These are phyloP conservation scores for Boletus edulis DNA, from an alignment of 768 basidiomycete genomes.

Conservation along the genomic window DNA sequence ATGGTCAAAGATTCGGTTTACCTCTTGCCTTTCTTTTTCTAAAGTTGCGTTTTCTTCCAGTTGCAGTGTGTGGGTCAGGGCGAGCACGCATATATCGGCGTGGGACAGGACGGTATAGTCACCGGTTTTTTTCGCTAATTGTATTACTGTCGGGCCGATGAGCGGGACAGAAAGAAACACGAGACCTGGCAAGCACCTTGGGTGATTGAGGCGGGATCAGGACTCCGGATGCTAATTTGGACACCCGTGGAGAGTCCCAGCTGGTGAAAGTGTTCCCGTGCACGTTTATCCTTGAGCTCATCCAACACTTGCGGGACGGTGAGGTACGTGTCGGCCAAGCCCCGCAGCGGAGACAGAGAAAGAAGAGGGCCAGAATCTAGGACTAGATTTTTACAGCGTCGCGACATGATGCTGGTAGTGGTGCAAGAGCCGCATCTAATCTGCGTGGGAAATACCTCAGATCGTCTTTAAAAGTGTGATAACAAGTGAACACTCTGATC, in stretches of 20 bases:
- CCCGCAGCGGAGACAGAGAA: slow-evolving; percentile 84
- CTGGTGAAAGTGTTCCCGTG: slow-evolving; percentile 81
- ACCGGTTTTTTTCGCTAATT: slow-evolving; percentile 92
- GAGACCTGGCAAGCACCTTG: slow-evolving; percentile 43
- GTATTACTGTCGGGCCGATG: slow-evolving; percentile 59
- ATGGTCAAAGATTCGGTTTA: slow-evolving; percentile 15
- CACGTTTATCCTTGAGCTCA: slow-evolving; percentile 86
- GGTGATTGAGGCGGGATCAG: slow-evolving; percentile 66
- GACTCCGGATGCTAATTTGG: slow-evolving; percentile 64
- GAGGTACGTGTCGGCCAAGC: slow-evolving; percentile 79
- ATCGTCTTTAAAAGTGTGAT: no score
- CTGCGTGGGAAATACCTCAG: slow-evolving; percentile 4
- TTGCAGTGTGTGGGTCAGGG: slow-evolving; percentile 80
- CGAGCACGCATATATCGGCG: slow-evolving; percentile 88
- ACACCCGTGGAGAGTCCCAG: slow-evolving; percentile 77
- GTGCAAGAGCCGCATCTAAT: slow-evolving; percentile 2
- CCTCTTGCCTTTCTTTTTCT: slow-evolving; percentile 30
- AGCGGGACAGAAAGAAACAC: slow-evolving; percentile 10
- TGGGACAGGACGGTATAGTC: slow-evolving; percentile 91
- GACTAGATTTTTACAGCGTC: slow-evolving; percentile 74
- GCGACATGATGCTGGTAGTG: slow-evolving; percentile 24
- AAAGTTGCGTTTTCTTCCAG: slow-evolving; percentile 40
- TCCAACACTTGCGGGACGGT: slow-evolving; percentile 89
- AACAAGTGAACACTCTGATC: not conserved
- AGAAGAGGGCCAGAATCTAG: slow-evolving; percentile 94